phyloP scores from a whole-genome alignment of 106 monocot species.

The Gastrodia elata region DNA sequence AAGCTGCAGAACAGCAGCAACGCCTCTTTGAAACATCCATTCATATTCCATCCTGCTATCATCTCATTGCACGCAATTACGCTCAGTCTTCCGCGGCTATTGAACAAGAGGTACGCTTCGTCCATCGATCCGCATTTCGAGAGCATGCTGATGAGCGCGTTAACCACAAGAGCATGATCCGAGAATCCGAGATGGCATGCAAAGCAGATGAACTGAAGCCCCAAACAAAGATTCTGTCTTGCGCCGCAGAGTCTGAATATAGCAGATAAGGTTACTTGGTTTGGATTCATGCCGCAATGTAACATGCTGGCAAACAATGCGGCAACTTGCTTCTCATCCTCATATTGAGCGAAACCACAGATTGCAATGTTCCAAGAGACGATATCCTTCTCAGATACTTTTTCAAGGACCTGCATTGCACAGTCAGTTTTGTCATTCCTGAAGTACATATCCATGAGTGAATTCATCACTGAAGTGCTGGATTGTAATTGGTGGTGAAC shows the following conservation, averaged over 20 bases:
- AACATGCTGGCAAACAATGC: conserved; percentile 14
- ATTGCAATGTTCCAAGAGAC: conserved; percentile 35
- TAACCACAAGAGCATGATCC: conserved; percentile 14
- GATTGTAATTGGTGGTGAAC: conserved; percentile 13
- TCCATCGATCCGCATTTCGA: conserved; percentile 16
- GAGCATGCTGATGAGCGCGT: conserved; percentile 23
- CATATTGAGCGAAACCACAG: conserved; percentile 13
- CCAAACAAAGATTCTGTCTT: conserved; percentile 10
- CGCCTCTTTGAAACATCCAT: conserved; percentile 7
- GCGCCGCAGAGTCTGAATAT: conserved; percentile 17
- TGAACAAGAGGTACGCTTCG: conserved; percentile 17
- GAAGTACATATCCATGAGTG: conserved; percentile 27
- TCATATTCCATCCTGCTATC: conserved; percentile 15
- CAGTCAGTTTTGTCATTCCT: conserved; percentile 13
- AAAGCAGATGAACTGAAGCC: conserved; percentile 27
- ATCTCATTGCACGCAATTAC: conserved; percentile 20
- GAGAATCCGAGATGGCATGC: conserved; percentile 14
- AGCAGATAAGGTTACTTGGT: conserved; percentile 23
- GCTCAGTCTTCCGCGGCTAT: background rate
- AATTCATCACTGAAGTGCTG: conserved; percentile 21
- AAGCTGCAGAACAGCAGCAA: conserved; percentile 11
- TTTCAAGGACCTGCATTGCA: conserved; percentile 17
- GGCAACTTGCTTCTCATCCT: conserved; percentile 13
- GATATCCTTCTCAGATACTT: conserved; percentile 17
- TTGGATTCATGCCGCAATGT: conserved; percentile 14